Percentiles rank a stretch among this genome's conserved stretches.
These are phyloP conservation scores for Trametes punicea DNA, from an alignment of 768 basidiomycete species.

Conservation along the genomic window DNA sequence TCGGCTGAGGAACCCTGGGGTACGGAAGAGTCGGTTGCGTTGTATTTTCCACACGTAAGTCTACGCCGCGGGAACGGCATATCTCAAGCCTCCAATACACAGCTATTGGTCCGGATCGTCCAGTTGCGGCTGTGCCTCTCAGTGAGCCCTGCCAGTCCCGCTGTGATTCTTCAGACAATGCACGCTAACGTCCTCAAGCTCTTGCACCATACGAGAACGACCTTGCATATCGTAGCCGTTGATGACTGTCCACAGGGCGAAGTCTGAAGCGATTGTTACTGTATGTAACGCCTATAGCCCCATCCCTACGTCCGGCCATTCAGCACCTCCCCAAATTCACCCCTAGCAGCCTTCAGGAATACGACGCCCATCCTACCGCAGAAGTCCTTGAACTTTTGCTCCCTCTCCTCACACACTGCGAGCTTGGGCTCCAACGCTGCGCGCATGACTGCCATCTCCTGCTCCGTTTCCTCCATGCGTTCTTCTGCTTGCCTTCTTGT, in stretches of 20 bases:
- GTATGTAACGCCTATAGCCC: background rate
- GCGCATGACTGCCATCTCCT: background rate
- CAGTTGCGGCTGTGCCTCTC: background rate
- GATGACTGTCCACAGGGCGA: too few species aligned
- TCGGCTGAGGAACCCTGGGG: background rate
- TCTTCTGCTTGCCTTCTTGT: slow-evolving; percentile 14
- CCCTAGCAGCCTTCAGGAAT: slow-evolving; percentile 21
- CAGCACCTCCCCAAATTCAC: slow-evolving; percentile 14
- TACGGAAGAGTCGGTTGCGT: background rate
- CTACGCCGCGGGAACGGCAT: background rate
- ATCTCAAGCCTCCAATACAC: background rate
- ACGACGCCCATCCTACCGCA: slow-evolving; percentile 20
- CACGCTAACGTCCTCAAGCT: too few species aligned
- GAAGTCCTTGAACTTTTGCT: slow-evolving; percentile 17
- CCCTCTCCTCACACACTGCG: slow-evolving; percentile 14
- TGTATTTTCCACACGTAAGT: background rate
- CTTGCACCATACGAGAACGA: too few species aligned
- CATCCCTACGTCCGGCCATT: background rate
- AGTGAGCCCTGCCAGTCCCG: background rate
- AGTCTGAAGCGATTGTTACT: too few species aligned
- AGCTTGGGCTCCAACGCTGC: slow-evolving; percentile 9
- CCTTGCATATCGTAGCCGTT: too few species aligned
- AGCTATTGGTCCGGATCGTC: background rate
- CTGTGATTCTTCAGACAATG: too few species aligned
- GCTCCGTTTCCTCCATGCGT: slow-evolving; percentile 5